Evolutionary conservation across 208 protist species (phyloP).

Genomic region (Crithidia mellificae): DNA sequence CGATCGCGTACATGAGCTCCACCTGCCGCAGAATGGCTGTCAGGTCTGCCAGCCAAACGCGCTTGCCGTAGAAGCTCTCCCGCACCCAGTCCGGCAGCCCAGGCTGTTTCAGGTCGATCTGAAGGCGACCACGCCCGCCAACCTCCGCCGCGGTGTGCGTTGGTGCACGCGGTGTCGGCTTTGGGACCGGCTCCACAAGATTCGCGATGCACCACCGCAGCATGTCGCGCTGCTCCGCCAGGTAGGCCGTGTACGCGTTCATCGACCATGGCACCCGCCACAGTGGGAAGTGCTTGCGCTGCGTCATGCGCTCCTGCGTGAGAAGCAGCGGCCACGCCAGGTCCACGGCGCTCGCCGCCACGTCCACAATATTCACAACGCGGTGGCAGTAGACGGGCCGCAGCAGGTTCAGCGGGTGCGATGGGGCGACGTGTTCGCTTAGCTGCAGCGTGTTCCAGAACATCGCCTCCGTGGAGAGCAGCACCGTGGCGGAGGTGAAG

Average conservation of each 20-base stretch:
- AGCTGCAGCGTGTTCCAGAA: slow-evolving; percentile 42
- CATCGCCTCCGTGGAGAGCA: slow-evolving; percentile 36
- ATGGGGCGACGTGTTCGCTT: slow-evolving; percentile 28
- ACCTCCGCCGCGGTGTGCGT: background rate
- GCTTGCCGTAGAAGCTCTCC: slow-evolving; percentile 11
- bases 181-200: background rate
- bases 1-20: slow-evolving; percentile 37
- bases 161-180: background rate
- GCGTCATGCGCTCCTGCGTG: slow-evolving; percentile 27
- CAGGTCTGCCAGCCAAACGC: slow-evolving; percentile 12
- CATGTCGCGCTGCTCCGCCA: slow-evolving; percentile 15
- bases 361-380: slow-evolving; percentile 41
- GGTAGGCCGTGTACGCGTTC: slow-evolving; percentile 32
- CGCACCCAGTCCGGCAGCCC: slow-evolving; percentile 7
- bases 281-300: slow-evolving; percentile 7
- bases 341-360: slow-evolving; percentile 17
- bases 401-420: slow-evolving; percentile 45
- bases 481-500: slow-evolving; percentile 37
- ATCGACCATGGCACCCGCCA: slow-evolving; percentile 36
- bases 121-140: background rate
- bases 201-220: slow-evolving; percentile 22
- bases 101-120: slow-evolving; percentile 5
- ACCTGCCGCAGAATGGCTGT: slow-evolving; percentile 20
- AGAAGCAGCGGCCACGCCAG: slow-evolving; percentile 23
- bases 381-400: slow-evolving; percentile 35